Evolutionary conservation across 495 filamentous ascomycete species (phyloP).

Genomic region (Xylaria intraflava): DNA sequence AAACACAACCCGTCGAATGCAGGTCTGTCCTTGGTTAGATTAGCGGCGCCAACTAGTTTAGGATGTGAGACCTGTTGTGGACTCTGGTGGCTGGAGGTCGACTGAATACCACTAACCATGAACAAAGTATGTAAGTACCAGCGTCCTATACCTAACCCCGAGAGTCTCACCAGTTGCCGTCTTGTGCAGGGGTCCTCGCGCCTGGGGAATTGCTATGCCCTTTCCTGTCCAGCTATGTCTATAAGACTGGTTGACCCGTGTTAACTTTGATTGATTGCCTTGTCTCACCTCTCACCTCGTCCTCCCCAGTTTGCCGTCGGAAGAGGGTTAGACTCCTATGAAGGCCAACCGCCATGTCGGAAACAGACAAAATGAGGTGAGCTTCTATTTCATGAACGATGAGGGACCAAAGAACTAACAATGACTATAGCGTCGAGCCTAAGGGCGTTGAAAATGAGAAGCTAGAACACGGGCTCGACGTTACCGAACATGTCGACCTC

Average conservation of each 20-base stretch:
- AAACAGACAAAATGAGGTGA: constrained; percentile 4
- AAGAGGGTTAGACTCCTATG: background rate
- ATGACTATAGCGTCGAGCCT: constrained; percentile 15
- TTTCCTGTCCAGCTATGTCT: too few relatives aligned
- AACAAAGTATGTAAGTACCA: too few relatives aligned
- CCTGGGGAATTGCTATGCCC: too few relatives aligned
- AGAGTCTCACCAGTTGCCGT: too few relatives aligned
- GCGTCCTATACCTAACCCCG: too few relatives aligned
- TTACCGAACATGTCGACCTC: constrained; percentile 33
- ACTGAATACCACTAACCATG: too few relatives aligned
- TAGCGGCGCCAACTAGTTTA: background rate
- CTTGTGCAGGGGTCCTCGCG: too few relatives aligned
- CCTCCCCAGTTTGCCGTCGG: background rate
- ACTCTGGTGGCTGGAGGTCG: too few relatives aligned
- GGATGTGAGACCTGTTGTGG: background rate
- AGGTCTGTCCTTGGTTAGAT: background rate
- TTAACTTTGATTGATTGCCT: too few relatives aligned
- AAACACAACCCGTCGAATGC: too few relatives aligned
- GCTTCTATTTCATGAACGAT: background rate
- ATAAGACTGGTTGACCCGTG: too few relatives aligned
- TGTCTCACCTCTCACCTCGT: too few relatives aligned
- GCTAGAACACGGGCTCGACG: constrained; percentile 28
- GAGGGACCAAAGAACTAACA: background rate
- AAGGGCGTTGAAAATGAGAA: constrained; percentile 29
- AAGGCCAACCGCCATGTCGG: constrained; percentile 5